Base-by-base conservation (phyloP, 2,329 filamentous ascomycete species). In the Phyllosticta citriasiana region DNA sequence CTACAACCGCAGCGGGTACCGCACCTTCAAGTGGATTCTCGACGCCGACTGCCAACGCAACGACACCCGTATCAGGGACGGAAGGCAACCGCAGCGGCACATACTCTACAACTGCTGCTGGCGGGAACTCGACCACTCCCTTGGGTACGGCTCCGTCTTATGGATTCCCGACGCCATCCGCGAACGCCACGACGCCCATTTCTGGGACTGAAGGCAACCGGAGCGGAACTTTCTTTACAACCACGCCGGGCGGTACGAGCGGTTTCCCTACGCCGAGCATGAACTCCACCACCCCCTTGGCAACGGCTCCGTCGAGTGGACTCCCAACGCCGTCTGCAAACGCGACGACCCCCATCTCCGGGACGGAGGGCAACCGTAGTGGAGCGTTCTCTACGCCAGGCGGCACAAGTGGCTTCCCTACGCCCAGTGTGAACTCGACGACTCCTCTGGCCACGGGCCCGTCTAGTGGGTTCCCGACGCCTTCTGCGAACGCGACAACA, bases 271-370 rank as follows among this genome's bases (percentile, higher is more conserved):
- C 63, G 33, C 62, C 62, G 1, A 63, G 66, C 3, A 40, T 59
- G 10, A 67, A 67, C 27, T 62, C 61, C 2, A 25, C 64, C 63
- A 19, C 57, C 63, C 4, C 59, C 63, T n/a, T 30, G 14, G 24
- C 24, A 1, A 57, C 57, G 9, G 26, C 22, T 7, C 55, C 57
- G 59, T 6, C 65, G 2, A 66, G 64, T 53, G 64, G 53, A 24
- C 57, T 64, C 9, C 64, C 64, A 3, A 33, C 61, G 10, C 63
- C 64, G 12, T 65, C 64, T 2, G 52, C 58, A 2, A 65, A 62
- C 12, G 59, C 65, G n/a, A 66, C 68, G 0, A n/a, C 63, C 0
- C 65, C 64, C 9, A 12, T 66, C 26, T 66, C 67, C 47, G 65
- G 53, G 9, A 51, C 35, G 0, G 19, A 55, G 6, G 58, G 25